Conservation (phyloP, 225 moss, liverwort and hornwort species). For the Pseudoscleropodium purum region DNA sequence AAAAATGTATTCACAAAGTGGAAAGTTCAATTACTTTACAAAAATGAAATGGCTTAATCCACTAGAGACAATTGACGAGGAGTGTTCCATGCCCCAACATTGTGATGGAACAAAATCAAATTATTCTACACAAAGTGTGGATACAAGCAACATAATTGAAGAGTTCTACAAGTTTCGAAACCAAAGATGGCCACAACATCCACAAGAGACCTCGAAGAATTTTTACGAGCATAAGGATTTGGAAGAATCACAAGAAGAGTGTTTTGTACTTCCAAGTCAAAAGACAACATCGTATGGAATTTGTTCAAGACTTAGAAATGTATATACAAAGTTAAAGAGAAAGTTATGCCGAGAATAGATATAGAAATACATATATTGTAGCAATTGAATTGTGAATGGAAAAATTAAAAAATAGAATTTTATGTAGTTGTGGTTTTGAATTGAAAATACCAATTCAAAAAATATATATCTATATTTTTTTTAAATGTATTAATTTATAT, state of each 20-base stretch:
- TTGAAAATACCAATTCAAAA: neutral
- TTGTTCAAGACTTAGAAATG: neutral
- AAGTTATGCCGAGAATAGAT: neutral
- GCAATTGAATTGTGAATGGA: neutral
- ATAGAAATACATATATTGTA: no score
- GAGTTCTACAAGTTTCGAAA: neutral
- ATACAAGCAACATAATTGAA: neutral
- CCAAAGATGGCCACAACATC: neutral
- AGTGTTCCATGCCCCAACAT: neutral
- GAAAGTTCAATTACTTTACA: no score
- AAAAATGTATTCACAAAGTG: neutral
- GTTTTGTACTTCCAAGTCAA: no score
- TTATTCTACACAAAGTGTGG: neutral
- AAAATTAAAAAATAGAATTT: neutral
- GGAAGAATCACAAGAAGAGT: neutral
- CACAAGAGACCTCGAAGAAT: rapidly evolving
- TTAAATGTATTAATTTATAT: neutral
- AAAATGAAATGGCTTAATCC: neutral
- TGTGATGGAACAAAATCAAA: neutral
- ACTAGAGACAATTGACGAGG: neutral
- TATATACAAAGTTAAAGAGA: neutral
- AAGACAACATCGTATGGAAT: no score
- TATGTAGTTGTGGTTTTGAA: neutral
- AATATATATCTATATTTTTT: neutral
- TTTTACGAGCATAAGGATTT: neutral